phyloP scores from a whole-genome alignment of 352 stramenopile genomes.

The Pythium grandisporangium region DNA sequence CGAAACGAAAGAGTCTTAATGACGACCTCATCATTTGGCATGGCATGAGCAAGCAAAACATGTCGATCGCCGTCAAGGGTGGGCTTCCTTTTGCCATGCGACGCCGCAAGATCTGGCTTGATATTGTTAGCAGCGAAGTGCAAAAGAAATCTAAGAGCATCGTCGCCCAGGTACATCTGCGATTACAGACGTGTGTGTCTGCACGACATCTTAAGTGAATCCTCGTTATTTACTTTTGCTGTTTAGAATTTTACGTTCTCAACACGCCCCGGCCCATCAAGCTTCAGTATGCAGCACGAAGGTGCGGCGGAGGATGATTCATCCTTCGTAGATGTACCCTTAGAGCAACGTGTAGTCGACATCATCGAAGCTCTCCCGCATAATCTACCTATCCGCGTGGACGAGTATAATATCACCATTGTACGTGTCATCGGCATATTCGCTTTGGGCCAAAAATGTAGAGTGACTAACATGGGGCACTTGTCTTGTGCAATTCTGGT shows the following conservation, averaged over 20 bases:
- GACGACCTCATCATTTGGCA: slow-evolving; percentile 45
- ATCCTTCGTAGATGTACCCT: slow-evolving; percentile 11
- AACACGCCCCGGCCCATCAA: too few relatives aligned
- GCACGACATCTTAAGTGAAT: too few relatives aligned
- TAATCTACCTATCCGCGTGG: slow-evolving; percentile 22
- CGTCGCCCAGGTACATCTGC: slow-evolving; percentile 25
- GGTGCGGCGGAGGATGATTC: slow-evolving; percentile 13
- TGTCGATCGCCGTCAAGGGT: slow-evolving; percentile 20
- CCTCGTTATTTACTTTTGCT: too few relatives aligned
- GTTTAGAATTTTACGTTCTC: slow-evolving; percentile 31
- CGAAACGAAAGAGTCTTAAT: slow-evolving; percentile 38
- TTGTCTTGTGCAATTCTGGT: too few relatives aligned
- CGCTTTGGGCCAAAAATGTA: too few relatives aligned
- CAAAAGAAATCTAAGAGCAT: slow-evolving; percentile 39
- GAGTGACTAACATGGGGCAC: too few relatives aligned
- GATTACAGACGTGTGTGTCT: too few relatives aligned
- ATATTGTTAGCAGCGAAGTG: slow-evolving; percentile 34
- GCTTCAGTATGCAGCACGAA: too few relatives aligned
- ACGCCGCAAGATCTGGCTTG: slow-evolving; percentile 38
- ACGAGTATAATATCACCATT: slow-evolving; percentile 23
- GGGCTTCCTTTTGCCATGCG: slow-evolving; percentile 25
- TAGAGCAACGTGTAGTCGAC: slow-evolving; percentile 16
- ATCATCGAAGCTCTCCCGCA: slow-evolving; percentile 16
- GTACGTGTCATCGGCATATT: slow-evolving; percentile 8
- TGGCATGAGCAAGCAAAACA: slow-evolving; percentile 41